Conservation (phyloP, 208 protist species). For the Crithidia sp. region DNA sequence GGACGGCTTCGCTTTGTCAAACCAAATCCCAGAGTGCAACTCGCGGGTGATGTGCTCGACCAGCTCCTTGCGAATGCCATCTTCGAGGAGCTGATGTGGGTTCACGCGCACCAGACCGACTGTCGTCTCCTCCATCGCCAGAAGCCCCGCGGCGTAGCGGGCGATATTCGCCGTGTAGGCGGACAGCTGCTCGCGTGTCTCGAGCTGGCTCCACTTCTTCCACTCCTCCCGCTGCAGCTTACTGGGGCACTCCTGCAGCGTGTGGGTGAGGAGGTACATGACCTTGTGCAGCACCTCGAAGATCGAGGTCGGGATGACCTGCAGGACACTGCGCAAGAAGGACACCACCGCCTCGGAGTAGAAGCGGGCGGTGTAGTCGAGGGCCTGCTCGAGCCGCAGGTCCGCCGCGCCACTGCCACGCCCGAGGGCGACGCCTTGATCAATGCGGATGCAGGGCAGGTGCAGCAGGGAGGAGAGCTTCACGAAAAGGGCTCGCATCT, state of each 20-base stretch:
- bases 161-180: conserved; percentile 91
- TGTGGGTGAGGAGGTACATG: conserved; percentile 92
- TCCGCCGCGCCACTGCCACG: conserved; percentile 31
- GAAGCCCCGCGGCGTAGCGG: conserved; percentile 96
- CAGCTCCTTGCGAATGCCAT: conserved; percentile 96
- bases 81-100: conserved; percentile 96
- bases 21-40: conserved; percentile 74
- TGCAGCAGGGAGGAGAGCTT: conserved; percentile 97
- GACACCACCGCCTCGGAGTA: conserved; percentile 93
- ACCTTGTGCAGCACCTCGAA: conserved; percentile 96
- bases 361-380: conserved; percentile 93
- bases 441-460: conserved; percentile 94
- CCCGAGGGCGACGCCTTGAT: conserved; percentile 51
- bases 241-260: conserved; percentile 78
- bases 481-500: conserved; percentile 96
- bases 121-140: conserved; percentile 98
- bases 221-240: conserved; percentile 71
- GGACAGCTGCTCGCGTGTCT: conserved; percentile 87
- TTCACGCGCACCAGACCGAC: conserved; percentile 97
- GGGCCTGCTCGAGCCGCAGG: conserved; percentile 63
- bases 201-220: conserved; percentile 91
- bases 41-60: conserved; percentile 80
- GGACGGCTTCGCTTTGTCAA: conserved; percentile 47
- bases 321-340: conserved; percentile 95
- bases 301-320: conserved; percentile 96